Base-by-base conservation (phyloP, 495 filamentous ascomycete genomes). In the Eremomyces bilateralis region DNA sequence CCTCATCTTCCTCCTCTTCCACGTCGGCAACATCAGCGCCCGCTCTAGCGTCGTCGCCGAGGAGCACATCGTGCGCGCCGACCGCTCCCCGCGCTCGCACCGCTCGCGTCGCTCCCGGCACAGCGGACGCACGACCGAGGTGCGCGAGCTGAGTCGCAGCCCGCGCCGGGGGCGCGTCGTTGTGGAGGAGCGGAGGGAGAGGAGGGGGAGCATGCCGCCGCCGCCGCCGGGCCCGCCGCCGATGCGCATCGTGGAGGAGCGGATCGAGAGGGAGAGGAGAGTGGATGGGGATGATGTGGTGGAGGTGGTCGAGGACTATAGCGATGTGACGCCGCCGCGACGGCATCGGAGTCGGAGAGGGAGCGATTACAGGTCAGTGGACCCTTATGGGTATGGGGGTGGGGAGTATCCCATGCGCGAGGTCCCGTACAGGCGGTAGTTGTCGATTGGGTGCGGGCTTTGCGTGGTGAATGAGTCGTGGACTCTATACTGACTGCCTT, bases 1-100 rank as follows among this genome's bases (percentile, higher is more conserved):
- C 2, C 36, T 84, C 20, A 60, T 88, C 22, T 81, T 69, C 60
- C 60, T 88, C 0, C 50, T 90, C 45, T 84, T 40, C 33, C 38
- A 42, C 6, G 44, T 58, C 33, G 34, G 31, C 8, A 20, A 31
- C 27, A 38, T 41, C 35, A 32, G 36, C 29, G 25, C 28, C 6
- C 27, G 21, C 6, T 38, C 40, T 12, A 22, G 34, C 2, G 40
- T 29, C 8, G 44, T 46, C 20, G 51, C 52, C 36, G 48, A 51
- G 18, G 39, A 47, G 3, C 16, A 18, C 6, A 30, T 44, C 20
- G 30, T 35, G 20, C 39, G 32, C 19, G 10, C 6, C 6, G 46
- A 42, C 15, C 24, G 38, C 15, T 21, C 39, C 19, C 30, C 30
- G 11, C 35, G 16, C 35, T 37, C 33, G 20, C 33, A 35, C 19